A percentile compares a stretch with the other conserved stretches of the same genome.
Evolutionary conservation across 768 basidiomycete species (phyloP).

Genomic region (Leucocoprinus leucothites): DNA sequence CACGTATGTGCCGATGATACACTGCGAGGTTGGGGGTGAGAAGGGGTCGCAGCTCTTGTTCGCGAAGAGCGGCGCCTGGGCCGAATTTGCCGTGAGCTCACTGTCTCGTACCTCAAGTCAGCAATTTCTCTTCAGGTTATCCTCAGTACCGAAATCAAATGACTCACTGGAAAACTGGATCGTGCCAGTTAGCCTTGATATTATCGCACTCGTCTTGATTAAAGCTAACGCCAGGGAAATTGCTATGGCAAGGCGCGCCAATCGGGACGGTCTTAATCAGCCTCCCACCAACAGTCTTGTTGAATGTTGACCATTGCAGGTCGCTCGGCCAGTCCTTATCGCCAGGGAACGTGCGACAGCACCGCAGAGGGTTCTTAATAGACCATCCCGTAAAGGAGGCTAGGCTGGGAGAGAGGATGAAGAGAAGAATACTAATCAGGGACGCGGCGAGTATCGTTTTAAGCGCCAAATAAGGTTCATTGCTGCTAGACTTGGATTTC

Average conservation of each 20-base stretch:
- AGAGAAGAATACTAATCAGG: too few relatives aligned
- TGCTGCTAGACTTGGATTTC: too few relatives aligned
- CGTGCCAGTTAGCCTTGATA: conserved; percentile 1
- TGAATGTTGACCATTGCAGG: conserved; percentile 10
- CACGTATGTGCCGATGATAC: conserved; percentile 12
- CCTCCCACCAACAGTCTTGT: conserved; percentile 14
- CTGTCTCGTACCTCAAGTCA: neutral
- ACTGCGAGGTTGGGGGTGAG: conserved; percentile 12
- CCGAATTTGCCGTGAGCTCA: neutral
- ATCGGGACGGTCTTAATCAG: conserved; percentile 10
- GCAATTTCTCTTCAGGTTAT: neutral
- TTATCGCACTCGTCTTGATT: neutral
- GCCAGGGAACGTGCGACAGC: conserved; percentile 3
- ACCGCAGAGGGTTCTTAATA: neutral
- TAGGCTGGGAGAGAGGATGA: too few relatives aligned
- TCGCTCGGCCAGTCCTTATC: conserved; percentile 13
- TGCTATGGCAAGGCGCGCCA: conserved; percentile 3
- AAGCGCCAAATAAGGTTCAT: too few relatives aligned
- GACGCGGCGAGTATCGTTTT: too few relatives aligned
- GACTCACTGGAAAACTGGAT: conserved; percentile 5
- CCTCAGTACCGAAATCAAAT: neutral
- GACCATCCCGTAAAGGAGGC: too few relatives aligned
- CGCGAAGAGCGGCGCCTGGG: conserved; percentile 4
- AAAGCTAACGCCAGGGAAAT: neutral
- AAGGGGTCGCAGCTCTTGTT: conserved; percentile 19